Evolutionary conservation across 495 filamentous ascomycete genomes (phyloP), one percentile per base, ranked within the genome.

Genomic region (Trichoderma reesei): DNA sequence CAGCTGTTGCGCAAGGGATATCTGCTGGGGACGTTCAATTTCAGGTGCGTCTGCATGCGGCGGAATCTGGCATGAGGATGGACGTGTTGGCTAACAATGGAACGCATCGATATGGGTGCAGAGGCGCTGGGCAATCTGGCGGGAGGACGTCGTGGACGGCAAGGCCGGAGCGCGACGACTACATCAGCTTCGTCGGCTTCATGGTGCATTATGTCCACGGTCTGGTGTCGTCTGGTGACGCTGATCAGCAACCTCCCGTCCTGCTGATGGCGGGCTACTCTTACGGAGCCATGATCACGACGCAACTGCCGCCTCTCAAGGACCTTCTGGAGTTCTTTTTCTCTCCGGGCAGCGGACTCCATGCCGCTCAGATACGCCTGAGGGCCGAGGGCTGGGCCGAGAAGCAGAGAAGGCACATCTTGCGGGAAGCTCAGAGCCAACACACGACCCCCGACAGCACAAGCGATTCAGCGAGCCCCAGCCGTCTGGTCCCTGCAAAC

Each of bases 1-100:
- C 86, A 87, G 63, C 78, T 96, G 33, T 72, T 96, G 7, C 73
- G 79, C 5, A 70, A 78, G 33, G 91, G 89, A 18, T 93, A 82
- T 69, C 73, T 95, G 3, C 90, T 97, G 18, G 88, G 81, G 6
- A 96, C 90, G 1, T 97, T 98, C 73, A 97, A 98, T 70, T 96
- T 97, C 68, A 85, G 92, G 92, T 96, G 73, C 20, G 70, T 65
- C 56, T 61, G 7, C 20, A 4, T 63, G 37, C 10, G 6, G 13
- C 36, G 5, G 16, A 37, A 42, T 26, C 10, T 16, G 13, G 10
- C 18, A 7, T 6, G 33, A 26, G 20, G 37, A 13, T 11, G 31
- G 41, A n/a, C 14, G 6, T 26, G 26, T 38, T 62, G 38, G n/a
- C 14, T 34, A 33, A 51, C 54, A 60, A 46, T 65, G 61, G 63